Percentiles rank a stretch among this genome's conserved stretches.
Conservation (phyloP, 192 early-diverging fungal genomes). For the Podila epicladia region DNA sequence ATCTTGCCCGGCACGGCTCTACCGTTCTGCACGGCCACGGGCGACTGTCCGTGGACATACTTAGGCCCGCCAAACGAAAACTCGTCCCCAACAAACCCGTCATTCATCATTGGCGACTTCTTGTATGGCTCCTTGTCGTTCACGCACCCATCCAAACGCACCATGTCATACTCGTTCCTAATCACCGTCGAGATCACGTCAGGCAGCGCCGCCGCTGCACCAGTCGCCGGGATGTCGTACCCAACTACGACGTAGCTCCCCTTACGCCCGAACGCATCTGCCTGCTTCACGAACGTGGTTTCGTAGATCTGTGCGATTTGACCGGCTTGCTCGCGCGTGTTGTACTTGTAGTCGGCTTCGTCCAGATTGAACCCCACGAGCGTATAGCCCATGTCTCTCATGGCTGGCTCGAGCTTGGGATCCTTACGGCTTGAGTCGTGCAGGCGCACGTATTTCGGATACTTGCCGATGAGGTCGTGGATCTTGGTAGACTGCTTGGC, state of each 20-base stretch:
- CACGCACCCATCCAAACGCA: constrained; percentile 61
- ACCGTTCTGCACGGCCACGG: constrained; percentile 46
- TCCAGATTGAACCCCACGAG: constrained; percentile 61
- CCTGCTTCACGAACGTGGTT: constrained; percentile 52
- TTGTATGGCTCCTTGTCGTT: constrained; percentile 60
- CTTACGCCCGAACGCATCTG: constrained; percentile 58
- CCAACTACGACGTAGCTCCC: constrained; percentile 56
- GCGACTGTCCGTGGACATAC: constrained; percentile 56
- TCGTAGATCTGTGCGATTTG: constrained; percentile 55
- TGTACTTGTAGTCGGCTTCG: constrained; percentile 58
- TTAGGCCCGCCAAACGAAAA: constrained; percentile 54
- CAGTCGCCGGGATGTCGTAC: constrained; percentile 62
- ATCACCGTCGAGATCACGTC: constrained; percentile 54
- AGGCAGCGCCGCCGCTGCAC: constrained; percentile 54
- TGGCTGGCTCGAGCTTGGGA: constrained; percentile 51
- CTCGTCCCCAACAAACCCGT: constrained; percentile 54
- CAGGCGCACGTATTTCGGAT: constrained; percentile 61
- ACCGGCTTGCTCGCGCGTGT: constrained; percentile 49
- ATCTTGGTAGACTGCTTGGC: constrained; percentile 56
- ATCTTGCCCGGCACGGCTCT: constrained; percentile 36
- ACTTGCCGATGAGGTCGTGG: constrained; percentile 55
- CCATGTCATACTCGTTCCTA: constrained; percentile 59
- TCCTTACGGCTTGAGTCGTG: constrained; percentile 56
- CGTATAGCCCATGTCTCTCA: constrained; percentile 55
- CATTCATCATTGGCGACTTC: constrained; percentile 35